phyloP scores from a whole-genome alignment of 192 early-diverging fungal genomes.

The Coemansia sp. region DNA sequence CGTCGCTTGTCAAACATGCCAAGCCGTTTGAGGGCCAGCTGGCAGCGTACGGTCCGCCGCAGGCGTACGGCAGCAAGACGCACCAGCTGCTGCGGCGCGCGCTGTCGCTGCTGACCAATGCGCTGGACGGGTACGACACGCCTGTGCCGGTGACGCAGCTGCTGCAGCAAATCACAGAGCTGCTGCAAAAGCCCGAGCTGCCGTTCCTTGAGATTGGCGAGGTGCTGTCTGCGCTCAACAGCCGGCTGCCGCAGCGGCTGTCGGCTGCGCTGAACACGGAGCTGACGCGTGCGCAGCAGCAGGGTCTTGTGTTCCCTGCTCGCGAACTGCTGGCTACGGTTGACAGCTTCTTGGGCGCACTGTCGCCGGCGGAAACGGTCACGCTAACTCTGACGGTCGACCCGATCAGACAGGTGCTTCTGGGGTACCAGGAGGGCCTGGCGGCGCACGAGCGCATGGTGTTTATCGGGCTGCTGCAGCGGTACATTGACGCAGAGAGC shows the following conservation, averaged over 20 bases:
- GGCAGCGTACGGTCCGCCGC: slow-evolving; percentile 69
- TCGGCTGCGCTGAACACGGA: slow-evolving; percentile 52
- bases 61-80: slow-evolving; percentile 81
- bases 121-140: slow-evolving; percentile 83
- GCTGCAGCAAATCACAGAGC: slow-evolving; percentile 68
- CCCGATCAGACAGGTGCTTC: slow-evolving; percentile 66
- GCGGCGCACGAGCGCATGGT: slow-evolving; percentile 71
- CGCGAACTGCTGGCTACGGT: slow-evolving; percentile 64
- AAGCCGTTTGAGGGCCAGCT: slow-evolving; percentile 78
- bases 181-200: slow-evolving; percentile 72
- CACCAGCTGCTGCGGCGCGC: slow-evolving; percentile 76
- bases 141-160: slow-evolving; percentile 54
- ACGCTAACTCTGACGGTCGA: slow-evolving; percentile 60
- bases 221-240: slow-evolving; percentile 76
- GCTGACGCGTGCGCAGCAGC: slow-evolving; percentile 41
- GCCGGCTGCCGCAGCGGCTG: slow-evolving; percentile 79
- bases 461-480: slow-evolving; percentile 73
- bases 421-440: slow-evolving; percentile 71
- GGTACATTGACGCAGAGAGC: slow-evolving; percentile 82
- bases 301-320: slow-evolving; percentile 64
- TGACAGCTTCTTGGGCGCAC: slow-evolving; percentile 51
- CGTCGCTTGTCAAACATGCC: slow-evolving; percentile 86
- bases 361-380: slow-evolving; percentile 63
- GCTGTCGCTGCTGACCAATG: slow-evolving; percentile 64
- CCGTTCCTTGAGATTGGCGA: slow-evolving; percentile 82